phyloP scores from a whole-genome alignment of 139 green algal species.

The Chlorella ohadii region DNA sequence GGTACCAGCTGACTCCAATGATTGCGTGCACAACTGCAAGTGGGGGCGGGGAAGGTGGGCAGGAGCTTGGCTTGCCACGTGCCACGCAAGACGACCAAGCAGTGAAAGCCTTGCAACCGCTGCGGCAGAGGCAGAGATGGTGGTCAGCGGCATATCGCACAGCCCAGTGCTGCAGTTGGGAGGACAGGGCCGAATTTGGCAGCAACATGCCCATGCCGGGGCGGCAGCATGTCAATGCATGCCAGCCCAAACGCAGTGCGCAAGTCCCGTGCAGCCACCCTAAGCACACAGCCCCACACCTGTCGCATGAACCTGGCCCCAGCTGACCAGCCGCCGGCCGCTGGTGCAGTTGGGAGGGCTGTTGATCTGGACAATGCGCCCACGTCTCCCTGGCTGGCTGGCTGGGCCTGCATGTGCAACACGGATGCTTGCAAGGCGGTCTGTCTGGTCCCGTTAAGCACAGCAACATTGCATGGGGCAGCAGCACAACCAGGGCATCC shows the following conservation, averaged over 20 bases:
- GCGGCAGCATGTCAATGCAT: not conserved
- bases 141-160: not conserved
- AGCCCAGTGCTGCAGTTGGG: not conserved
- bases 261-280: not conserved
- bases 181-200: too few relatives aligned
- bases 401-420: not conserved
- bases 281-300: not conserved
- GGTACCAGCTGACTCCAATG: slow-evolving; percentile 19
- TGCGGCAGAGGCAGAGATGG: not conserved
- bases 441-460: too few relatives aligned
- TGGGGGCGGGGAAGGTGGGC: not conserved
- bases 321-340: slow-evolving; percentile 68
- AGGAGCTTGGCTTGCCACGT: not conserved
- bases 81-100: not conserved
- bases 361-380: slow-evolving; percentile 49
- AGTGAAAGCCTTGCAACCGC: not conserved
- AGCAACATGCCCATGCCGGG: too few relatives aligned
- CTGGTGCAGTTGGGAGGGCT: slow-evolving; percentile 56
- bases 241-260: not conserved
- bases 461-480: too few relatives aligned
- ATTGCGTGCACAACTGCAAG: slow-evolving; percentile 19
- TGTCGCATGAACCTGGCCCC: slow-evolving; percentile 60
- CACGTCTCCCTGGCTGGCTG: not conserved
- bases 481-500: too few relatives aligned
- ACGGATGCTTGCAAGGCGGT: too few relatives aligned